Evolutionary conservation across 2,329 filamentous ascomycete species (phyloP), one percentile per base, ranked within the genome.

Genomic region (Leptographium procerum): DNA sequence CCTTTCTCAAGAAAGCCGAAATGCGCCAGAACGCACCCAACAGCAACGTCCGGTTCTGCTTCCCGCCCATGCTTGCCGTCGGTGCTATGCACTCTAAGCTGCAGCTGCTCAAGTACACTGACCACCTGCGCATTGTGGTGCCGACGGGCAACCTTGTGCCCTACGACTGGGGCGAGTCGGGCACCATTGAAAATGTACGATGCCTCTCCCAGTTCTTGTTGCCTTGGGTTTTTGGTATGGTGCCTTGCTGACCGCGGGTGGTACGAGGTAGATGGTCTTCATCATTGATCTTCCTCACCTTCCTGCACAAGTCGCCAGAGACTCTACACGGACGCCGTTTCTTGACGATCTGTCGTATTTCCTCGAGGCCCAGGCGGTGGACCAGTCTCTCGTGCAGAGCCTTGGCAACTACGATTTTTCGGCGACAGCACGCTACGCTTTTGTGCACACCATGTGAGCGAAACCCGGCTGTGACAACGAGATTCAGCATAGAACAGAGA

Each of bases 1-100:
- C 40, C 19, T 8, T 19, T 13, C 19, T 10, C 19, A 58, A 82
- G 77, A 79, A 79, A 71, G 66, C 72, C 45, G 69, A 72, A 28
- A 81, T 82, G 69, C 71, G 69, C 34, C 69, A 67, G 31, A 81
- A 79, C 60, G 75, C 74, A 11, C 80, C 80, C 22, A 63, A 66
- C n/a, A 73, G 79, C 55, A 65, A 71, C 43, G 77, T 95, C 58
- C 81, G 81, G 24, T 85, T 85, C 58, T 91, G 89, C 68, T 96
- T 97, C 67, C 92, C 92, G 19, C 80, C 81, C 2, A 92, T 96
- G 88, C n/a, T 22, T 47, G 81, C 83, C 1, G 76, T 81, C 7
- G 86, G 85, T 28, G 85, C 80, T 65, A 96, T 97, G 91, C 94
- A 97, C 71, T 95, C 90, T 55, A 97, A 99, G 69, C 76, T 97